Conservation (phyloP, 1,284 basidiomycete species). For the Kwoniella shivajii region DNA sequence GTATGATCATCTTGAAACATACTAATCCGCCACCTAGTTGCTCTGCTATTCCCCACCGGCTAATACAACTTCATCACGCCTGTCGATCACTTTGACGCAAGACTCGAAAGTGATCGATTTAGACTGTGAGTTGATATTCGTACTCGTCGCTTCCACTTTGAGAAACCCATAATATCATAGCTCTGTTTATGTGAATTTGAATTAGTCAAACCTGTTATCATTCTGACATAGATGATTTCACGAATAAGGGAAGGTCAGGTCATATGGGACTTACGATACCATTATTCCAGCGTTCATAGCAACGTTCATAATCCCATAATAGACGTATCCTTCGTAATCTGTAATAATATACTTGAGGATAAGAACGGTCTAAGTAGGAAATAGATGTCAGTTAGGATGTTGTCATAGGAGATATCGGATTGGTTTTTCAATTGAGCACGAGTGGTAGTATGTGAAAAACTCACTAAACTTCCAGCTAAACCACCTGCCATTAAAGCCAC, state of each 20-base stretch:
- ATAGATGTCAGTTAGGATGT: neutral
- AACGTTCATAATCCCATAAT: conserved; percentile 94
- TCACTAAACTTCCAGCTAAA: conserved; percentile 85
- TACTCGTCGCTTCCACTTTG: conserved; percentile 55
- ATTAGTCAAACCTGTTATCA: neutral
- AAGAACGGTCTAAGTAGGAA: conserved; percentile 70
- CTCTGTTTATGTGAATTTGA: conserved; percentile 28
- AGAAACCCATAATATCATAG: conserved; percentile 54
- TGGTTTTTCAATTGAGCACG: neutral
- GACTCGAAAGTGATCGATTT: conserved; percentile 9
- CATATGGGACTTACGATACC: conserved; percentile 59
- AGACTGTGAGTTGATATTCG: conserved; percentile 55
- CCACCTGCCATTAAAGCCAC: conserved; percentile 97
- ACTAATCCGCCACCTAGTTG: no score
- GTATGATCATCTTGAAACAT: no score
- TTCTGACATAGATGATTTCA: no score
- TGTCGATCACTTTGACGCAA: no score
- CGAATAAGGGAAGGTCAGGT: neutral
- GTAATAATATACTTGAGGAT: conserved; percentile 89
- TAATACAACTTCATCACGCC: no score
- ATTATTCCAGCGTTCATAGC: conserved; percentile 89
- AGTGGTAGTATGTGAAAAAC: conserved; percentile 48
- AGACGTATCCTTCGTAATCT: conserved; percentile 75
- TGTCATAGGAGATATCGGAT: neutral
- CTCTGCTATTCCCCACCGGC: no score